Evolutionary conservation across 1,139 yeast species (phyloP).

Genomic region (Petasospora fabianii): DNA sequence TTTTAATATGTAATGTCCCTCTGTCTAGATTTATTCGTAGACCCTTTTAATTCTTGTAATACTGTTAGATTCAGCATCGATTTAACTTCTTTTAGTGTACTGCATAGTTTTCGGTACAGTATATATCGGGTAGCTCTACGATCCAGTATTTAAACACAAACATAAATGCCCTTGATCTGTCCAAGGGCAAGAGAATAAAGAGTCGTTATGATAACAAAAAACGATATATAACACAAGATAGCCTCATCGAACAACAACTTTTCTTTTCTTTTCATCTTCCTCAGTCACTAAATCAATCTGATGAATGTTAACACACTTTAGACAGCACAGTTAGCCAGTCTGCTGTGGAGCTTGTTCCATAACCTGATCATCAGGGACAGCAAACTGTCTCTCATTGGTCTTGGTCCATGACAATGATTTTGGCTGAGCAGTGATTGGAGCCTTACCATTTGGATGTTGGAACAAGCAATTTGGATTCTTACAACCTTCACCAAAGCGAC

Average conservation of each 20-base stretch:
- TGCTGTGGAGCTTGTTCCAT: slow-evolving; percentile 66
- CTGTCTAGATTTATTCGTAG: background rate
- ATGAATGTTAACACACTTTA: too few relatives aligned
- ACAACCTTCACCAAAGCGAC: slow-evolving; percentile 78
- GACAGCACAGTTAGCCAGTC: slow-evolving; percentile 12
- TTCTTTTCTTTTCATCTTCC: background rate
- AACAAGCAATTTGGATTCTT: slow-evolving; percentile 65
- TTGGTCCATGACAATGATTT: slow-evolving; percentile 26
- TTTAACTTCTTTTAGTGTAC: too few relatives aligned
- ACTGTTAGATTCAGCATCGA: too few relatives aligned
- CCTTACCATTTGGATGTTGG: slow-evolving; percentile 77
- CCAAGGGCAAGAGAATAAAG: too few relatives aligned
- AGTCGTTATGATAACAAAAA: too few relatives aligned
- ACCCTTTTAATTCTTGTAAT: background rate
- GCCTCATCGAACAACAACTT: too few relatives aligned
- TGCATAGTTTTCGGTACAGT: too few relatives aligned
- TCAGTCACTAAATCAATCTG: too few relatives aligned
- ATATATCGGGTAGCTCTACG: too few relatives aligned
- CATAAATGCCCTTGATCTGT: too few relatives aligned
- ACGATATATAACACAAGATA: too few relatives aligned
- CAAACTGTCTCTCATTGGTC: slow-evolving; percentile 63
- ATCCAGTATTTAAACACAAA: too few relatives aligned
- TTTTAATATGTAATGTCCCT: slow-evolving; percentile 3
- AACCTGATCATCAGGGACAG: slow-evolving; percentile 72
- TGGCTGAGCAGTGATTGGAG: slow-evolving; percentile 13